A percentile compares a stretch with the other conserved stretches of the same genome.
Evolutionary conservation across 2,329 filamentous ascomycete species (phyloP).

Genomic region (Pestalotiopsis sp.): DNA sequence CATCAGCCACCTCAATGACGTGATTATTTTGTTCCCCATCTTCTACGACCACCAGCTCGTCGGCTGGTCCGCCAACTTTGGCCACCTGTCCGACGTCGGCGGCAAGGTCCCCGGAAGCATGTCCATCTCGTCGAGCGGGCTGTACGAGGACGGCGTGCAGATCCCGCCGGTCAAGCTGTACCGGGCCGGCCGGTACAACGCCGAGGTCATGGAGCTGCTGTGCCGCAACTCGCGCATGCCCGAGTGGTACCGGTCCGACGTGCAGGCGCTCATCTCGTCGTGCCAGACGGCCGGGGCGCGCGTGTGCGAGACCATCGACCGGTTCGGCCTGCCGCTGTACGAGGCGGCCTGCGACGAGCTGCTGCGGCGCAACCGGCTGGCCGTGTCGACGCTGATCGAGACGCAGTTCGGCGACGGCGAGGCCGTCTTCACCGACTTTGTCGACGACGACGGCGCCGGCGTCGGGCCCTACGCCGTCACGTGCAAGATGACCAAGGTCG

Average conservation of each 20-base stretch:
- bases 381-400: constrained; percentile 48
- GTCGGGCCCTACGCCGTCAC: constrained; percentile 48
- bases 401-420: constrained; percentile 44
- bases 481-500: constrained; percentile 48
- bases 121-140: constrained; percentile 49
- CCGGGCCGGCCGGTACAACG: constrained; percentile 44
- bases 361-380: constrained; percentile 44
- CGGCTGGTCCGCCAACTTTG: constrained; percentile 54
- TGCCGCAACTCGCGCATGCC: constrained; percentile 51
- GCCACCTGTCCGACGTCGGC: constrained; percentile 47
- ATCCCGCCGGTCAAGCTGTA: constrained; percentile 53
- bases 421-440: constrained; percentile 50
- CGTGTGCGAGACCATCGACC: constrained; percentile 45
- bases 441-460: constrained; percentile 50
- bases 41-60: constrained; percentile 45
- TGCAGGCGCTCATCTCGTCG: constrained; percentile 48
- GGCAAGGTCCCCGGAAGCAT: constrained; percentile 53
- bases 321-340: constrained; percentile 48
- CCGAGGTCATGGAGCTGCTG: constrained; percentile 45
- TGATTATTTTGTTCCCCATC: constrained; percentile 52
- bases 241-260: constrained; percentile 50
- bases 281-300: constrained; percentile 47
- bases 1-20: constrained; percentile 52
- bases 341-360: constrained; percentile 47
- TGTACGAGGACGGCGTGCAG: constrained; percentile 53